Evolutionary conservation across 2,329 filamentous ascomycete genomes (phyloP), one percentile per base, ranked within the genome.

Genomic region (Xylariaceae sp.): DNA sequence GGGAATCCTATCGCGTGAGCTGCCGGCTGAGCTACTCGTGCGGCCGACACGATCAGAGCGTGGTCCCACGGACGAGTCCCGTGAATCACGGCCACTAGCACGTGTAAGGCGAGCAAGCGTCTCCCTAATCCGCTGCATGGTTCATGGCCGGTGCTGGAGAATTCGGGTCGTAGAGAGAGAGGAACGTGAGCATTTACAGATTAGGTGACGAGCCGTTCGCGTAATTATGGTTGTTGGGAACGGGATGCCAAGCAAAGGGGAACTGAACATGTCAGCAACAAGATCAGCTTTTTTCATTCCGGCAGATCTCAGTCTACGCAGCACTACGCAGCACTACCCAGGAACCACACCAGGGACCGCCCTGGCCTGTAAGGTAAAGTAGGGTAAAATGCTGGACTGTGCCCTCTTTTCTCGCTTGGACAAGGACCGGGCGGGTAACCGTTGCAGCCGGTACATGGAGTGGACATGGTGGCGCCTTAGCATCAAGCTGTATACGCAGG

Each of bases 121-220:
- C 56, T 68, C 65, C 53, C 52, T 68, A 57, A 68, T 68, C 60
- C 63, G 60, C 51, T 67, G 64, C 65, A 68, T 67, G 56, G 55
- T 65, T 63, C 63, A 59, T 65, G 44, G 51, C 56, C 48, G 48
- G 51, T 35, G 6, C 32, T 34, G 6, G 32, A 8, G 32, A 39
- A 19, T 37, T 32, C 44, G 19, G 48, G 37, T 39, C 40, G 42
- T 29, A 8, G 51, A 42, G 47, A 44, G 55, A 54, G 54, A 51
- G 57, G 12, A 54, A 32, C 29, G 40, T 11, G 26, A 39, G 43
- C 43, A 45, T n/a, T 26, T 4, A 12, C 26, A 11, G 27, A 44
- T 5, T 46, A 30, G 46, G 37, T 7, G 43, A 39, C 48, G 47
- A 47, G 51, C 43, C 37, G 41, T 55, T 51, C 6, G 32, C 37